A percentile compares a stretch with the other conserved stretches of the same genome.
phyloP scores from a whole-genome alignment of 495 filamentous ascomycete genomes.

The Evernia prunastri region DNA sequence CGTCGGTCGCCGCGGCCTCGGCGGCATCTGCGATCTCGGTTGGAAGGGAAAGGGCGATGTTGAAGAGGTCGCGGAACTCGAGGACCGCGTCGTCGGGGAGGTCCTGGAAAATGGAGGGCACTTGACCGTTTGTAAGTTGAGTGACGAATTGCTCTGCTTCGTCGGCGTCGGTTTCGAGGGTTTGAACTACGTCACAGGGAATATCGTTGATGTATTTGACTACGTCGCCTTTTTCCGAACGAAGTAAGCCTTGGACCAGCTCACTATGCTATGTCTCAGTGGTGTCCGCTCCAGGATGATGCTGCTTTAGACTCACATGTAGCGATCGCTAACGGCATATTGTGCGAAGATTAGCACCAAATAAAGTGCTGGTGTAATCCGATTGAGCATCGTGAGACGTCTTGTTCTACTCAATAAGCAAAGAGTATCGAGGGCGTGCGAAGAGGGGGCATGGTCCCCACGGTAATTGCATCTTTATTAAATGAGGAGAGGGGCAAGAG shows the following conservation, averaged over 20 bases:
- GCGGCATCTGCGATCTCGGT: slow-evolving; percentile 8
- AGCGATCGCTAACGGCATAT: not conserved
- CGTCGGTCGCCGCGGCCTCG: slow-evolving; percentile 14
- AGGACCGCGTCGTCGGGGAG: slow-evolving; percentile 17
- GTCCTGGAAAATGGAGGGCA: slow-evolving; percentile 15
- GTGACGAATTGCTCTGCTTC: slow-evolving; percentile 15
- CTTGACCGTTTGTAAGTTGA: slow-evolving; percentile 13
- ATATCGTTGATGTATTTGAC: not conserved
- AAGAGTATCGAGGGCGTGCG: too few relatives aligned
- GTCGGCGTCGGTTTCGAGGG: slow-evolving; percentile 9
- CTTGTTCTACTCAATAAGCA: not conserved
- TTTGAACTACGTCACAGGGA: slow-evolving; percentile 17
- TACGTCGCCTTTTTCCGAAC: slow-evolving; percentile 10
- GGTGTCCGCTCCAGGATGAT: not conserved
- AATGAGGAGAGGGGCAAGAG: not conserved
- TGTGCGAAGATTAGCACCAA: not conserved
- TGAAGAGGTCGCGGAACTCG: slow-evolving; percentile 8
- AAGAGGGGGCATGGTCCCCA: not conserved
- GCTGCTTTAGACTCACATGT: not conserved
- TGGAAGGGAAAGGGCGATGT: slow-evolving; percentile 8
- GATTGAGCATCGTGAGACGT: not conserved
- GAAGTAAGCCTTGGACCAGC: slow-evolving; percentile 12
- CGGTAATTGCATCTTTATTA: not conserved
- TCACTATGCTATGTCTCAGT: slow-evolving; percentile 12
- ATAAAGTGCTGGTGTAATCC: not conserved